Conservation (phyloP, 805 yeast genomes). For the Barnettozyma californica region DNA sequence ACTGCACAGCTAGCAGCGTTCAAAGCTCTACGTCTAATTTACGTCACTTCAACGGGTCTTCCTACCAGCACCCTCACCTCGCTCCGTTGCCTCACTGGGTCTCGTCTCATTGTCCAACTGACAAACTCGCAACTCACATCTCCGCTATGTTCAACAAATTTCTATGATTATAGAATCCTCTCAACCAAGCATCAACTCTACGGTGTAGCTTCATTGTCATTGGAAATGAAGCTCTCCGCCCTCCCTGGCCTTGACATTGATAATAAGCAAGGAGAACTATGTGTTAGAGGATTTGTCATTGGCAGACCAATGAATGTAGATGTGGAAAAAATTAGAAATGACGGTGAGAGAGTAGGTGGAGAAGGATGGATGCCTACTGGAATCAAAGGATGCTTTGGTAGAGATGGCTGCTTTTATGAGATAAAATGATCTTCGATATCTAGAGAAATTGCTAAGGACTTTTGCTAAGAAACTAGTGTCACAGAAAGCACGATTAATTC, state of each 20-base stretch:
- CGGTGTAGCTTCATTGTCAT: conserved; percentile 56
- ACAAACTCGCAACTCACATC: conserved; percentile 46
- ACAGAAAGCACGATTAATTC: no score
- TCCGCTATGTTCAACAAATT: conserved; percentile 52
- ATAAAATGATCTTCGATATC: conserved; percentile 2
- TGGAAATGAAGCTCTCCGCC: conserved; percentile 52
- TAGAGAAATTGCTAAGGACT: not conserved
- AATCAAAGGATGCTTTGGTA: conserved; percentile 56
- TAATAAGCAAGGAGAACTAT: conserved; percentile 44
- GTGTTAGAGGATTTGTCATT: conserved; percentile 60
- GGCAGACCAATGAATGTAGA: conserved; percentile 43
- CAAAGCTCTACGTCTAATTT: conserved; percentile 25
- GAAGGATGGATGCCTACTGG: conserved; percentile 49
- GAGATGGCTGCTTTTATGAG: conserved; percentile 66
- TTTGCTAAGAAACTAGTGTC: no score
- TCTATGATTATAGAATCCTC: conserved; percentile 55
- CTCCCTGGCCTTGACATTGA: conserved; percentile 27
- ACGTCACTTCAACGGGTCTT: conserved; percentile 5
- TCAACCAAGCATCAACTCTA: conserved; percentile 31
- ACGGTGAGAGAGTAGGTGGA: conserved; percentile 34
- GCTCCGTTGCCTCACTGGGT: conserved; percentile 40
- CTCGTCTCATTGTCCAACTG: conserved; percentile 49
- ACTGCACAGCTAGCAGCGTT: conserved; percentile 29
- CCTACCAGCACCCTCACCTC: conserved; percentile 31
- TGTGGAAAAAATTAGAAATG: conserved; percentile 25